These are phyloP conservation scores for Sclerotinia subarctica DNA, from an alignment of 2,329 filamentous ascomycete species.

Conservation along the genomic window DNA sequence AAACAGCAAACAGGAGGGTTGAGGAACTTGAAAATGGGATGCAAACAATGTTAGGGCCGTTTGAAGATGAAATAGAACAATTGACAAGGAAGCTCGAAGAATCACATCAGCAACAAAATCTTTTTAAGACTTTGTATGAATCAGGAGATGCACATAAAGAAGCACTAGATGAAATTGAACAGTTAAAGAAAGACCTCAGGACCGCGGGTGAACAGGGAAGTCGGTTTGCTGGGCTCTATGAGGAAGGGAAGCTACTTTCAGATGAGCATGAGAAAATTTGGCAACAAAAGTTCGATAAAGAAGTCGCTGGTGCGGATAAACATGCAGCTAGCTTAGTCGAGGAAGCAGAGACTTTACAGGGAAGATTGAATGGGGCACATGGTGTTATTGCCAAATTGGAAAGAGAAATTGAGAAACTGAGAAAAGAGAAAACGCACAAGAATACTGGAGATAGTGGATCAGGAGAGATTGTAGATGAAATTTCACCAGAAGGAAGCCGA, in stretches of 20 bases:
- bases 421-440: background rate
- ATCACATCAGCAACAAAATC: background rate
- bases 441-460: background rate
- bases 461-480: background rate
- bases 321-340: conserved; percentile 11
- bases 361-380: conserved; percentile 13
- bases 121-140: background rate
- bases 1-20: background rate
- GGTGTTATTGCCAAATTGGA: background rate
- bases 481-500: background rate
- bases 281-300: conserved; percentile 2
- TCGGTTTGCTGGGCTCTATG: background rate
- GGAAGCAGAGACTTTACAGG: conserved; percentile 9
- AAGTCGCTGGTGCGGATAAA: background rate
- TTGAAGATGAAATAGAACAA: conserved; percentile 11
- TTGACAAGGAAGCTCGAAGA: background rate
- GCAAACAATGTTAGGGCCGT: background rate
- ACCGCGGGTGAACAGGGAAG: background rate
- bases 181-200: background rate
- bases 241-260: conserved; percentile 4
- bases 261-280: conserved; percentile 1
- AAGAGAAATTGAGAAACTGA: background rate
- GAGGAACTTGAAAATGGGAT: background rate
- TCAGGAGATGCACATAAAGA: background rate
- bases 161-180: background rate